Base-by-base conservation (phyloP, 2,329 filamentous ascomycete species). In the Penicillium sp. region DNA sequence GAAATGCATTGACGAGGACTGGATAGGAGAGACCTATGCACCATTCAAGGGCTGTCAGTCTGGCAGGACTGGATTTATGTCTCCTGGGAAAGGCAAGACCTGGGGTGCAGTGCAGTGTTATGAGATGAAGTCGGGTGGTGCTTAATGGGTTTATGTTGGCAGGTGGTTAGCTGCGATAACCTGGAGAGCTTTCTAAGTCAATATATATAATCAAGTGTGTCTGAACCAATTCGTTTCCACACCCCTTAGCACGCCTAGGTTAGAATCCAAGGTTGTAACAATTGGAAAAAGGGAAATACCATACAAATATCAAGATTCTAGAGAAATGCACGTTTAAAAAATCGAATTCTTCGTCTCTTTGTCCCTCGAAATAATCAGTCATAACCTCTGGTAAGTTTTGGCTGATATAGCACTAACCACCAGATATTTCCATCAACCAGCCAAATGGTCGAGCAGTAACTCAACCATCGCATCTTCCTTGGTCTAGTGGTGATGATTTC, bases 401-500 rank as follows among this genome's bases (percentile, higher is more conserved):
- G 33, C 33, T 34, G 11, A 33, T 34, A 34, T 34, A 34, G 5
- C 6, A 34, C 1, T 15, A 15, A 33, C 4, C 0, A 6, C 5
- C 5, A 15, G 1, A 0, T 3, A 7, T 34, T 8, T 16, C 3
- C 13, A 41, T 65, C 63, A 65, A 60, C 56, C 63, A 62, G 43
- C 47, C 64, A 65, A 66, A 60, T 66, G 64, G 64, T 21, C 64
- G 62, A 66, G 64, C 54, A 52, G 63, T 60, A 66, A 66, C 62
- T 64, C 58, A 41, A 21, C 51, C 48, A 58, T 33, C 39, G 6
- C 29, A 59, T 65, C 62, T 65, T 65, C 63, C 63, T 65, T 67
- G 65, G 65, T 67, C 65, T 67, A 67, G 65, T 66, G 65, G 65
- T 67, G 57, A 64, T 68, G 63, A 64, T 66, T 67, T 68, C 66